phyloP scores from a whole-genome alignment of 257 asterid genomes.

The Nicotiana tabacum region DNA sequence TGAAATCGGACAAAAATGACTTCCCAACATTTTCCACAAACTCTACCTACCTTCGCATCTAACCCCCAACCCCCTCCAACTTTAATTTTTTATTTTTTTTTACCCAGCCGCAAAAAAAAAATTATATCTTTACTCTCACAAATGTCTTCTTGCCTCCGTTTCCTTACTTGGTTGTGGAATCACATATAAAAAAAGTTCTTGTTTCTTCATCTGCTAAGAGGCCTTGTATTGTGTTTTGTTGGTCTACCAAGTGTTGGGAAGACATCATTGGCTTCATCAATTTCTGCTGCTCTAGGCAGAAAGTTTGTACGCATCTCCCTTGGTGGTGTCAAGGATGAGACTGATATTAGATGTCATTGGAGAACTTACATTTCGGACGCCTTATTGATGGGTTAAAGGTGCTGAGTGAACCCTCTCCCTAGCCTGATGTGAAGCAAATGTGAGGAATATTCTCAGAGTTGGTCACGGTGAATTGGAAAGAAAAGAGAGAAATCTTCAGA shows the following conservation, averaged over 20 bases:
- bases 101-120: too few species aligned
- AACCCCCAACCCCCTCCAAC: too few species aligned
- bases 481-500: constrained; percentile 42
- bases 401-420: too few species aligned
- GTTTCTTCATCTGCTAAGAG: constrained; percentile 26
- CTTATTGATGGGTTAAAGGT: constrained; percentile 97
- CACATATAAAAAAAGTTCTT: too few species aligned
- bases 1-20: too few species aligned
- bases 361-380: constrained; percentile 59
- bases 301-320: constrained; percentile 89
- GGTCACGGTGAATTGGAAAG: constrained; percentile 20
- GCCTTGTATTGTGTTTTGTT: constrained; percentile 91
- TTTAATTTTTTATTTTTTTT: too few species aligned
- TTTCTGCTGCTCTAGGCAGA: constrained; percentile 92
- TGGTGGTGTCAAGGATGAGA: constrained; percentile 97
- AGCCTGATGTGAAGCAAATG: constrained; percentile 9
- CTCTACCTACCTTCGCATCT: too few species aligned
- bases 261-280: constrained; percentile 90
- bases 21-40: too few species aligned
- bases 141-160: too few species aligned
- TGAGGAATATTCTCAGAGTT: constrained; percentile 5
- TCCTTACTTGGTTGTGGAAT: too few species aligned
- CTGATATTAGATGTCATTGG: constrained; percentile 93
- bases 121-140: too few species aligned
- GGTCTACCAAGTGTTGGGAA: constrained; percentile 99